Base-by-base conservation (phyloP, 2,329 filamentous ascomycete genomes). In the Colletotrichum siamense region DNA sequence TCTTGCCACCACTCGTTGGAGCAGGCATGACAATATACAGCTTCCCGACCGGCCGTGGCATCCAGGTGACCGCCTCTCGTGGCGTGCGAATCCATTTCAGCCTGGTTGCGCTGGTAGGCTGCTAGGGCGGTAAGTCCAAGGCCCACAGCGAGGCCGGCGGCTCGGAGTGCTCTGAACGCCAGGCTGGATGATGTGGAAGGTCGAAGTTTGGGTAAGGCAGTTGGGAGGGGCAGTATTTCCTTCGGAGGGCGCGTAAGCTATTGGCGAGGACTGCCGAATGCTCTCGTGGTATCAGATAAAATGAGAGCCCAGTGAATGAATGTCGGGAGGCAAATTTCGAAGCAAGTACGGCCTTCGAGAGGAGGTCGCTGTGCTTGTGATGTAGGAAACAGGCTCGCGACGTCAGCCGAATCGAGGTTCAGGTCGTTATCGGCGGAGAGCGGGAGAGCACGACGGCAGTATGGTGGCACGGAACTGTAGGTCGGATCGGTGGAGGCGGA, bases 11-110 rank as follows among this genome's bases (percentile, higher is more conserved):
- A 99, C 83, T 98, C 94, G 78, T 94, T 87, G 69, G 90, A 84
- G 86, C 97, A 99, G 76, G 90, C 87, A 85, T 99, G 95, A 85
- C 97, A 99, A 84, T 91, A 98, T 71, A 98, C 93, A 78, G 96
- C 91, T 82, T 98, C 95, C 78, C 92, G 89, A 77, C 86, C 86
- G 7, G 83, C 81, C 26, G 84, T 85, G 78, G 88, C 88, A 82
- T 91, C 89, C 73, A 92, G 87, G 80, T 88, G 89, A 59, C 80
- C 79, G 36, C 80, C 79, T 61, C 62, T 64, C 28, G 75, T 75
- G 49, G 71, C 71, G 65, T 78, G 79, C 28, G 83, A 86, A 77
- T 82, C 82, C 86, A 87, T 87, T 76, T 84, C 81, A 78, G 83
- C 84, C 85, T 88, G 87, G 77, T 85, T 85, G 79, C 85, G 87